Evolutionary conservation across 352 stramenopile genomes (phyloP).

Genomic region (Phytophthora fragariaefolia): DNA sequence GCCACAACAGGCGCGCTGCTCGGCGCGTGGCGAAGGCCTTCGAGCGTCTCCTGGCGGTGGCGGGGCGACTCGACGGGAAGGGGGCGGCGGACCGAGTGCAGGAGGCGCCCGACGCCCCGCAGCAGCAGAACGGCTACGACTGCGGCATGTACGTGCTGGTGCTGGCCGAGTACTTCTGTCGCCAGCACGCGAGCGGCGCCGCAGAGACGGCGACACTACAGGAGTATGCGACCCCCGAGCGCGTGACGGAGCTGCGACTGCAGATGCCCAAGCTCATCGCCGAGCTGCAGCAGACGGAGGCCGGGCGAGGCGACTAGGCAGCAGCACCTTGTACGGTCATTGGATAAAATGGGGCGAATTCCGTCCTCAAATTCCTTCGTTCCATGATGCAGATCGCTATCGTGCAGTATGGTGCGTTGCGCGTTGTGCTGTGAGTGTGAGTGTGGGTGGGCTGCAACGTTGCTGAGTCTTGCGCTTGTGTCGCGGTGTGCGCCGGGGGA

Average conservation of each 20-base stretch:
- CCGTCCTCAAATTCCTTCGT: background rate
- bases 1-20: slow-evolving; percentile 61
- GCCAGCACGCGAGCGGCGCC: slow-evolving; percentile 22
- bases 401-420: slow-evolving; percentile 76
- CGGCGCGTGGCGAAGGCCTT: slow-evolving; percentile 51
- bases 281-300: slow-evolving; percentile 26
- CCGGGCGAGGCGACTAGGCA: background rate
- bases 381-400: slow-evolving; percentile 69
- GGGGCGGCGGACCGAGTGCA: slow-evolving; percentile 25
- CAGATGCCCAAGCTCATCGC: slow-evolving; percentile 56
- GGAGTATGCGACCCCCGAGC: slow-evolving; percentile 57
- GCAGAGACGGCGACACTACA: slow-evolving; percentile 24
- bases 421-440: background rate
- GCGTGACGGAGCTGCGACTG: slow-evolving; percentile 52
- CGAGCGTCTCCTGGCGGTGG: slow-evolving; percentile 41
- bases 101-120: slow-evolving; percentile 50
- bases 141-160: slow-evolving; percentile 85
- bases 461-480: background rate
- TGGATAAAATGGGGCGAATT: slow-evolving; percentile 18
- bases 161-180: slow-evolving; percentile 66
- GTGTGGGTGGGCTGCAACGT: background rate
- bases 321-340: slow-evolving; percentile 4
- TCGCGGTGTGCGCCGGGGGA: background rate
- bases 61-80: slow-evolving; percentile 13
- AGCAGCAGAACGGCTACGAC: slow-evolving; percentile 84